Percentiles rank a stretch among this genome's conserved stretches.
Conservation (phyloP, 179 eudicot genomes). For the Drosera spatulata region DNA sequence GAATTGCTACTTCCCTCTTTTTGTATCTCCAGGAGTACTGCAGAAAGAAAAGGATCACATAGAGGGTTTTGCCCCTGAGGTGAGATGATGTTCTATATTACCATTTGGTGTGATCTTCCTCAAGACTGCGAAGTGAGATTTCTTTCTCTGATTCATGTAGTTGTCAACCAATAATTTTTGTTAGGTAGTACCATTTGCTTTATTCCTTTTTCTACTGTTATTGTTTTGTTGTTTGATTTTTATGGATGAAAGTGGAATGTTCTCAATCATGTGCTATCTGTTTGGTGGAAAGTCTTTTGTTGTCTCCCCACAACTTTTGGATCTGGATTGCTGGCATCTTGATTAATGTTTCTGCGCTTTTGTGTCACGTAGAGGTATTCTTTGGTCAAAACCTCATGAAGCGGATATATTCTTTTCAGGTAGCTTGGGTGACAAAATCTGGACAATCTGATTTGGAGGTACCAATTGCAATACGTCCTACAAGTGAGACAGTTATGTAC, state of each 20-base stretch:
- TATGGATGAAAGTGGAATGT: no score
- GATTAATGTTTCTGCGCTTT: neutral
- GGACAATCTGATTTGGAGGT: constrained; percentile 83
- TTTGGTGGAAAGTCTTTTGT: no score
- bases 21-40: constrained; percentile 74
- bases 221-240: no score
- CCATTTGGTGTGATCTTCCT: no score
- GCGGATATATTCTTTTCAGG: constrained; percentile 30
- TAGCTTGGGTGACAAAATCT: constrained; percentile 98
- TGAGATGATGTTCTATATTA: constrained; percentile 7
- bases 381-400: neutral
- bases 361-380: neutral
- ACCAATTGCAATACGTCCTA: constrained; percentile 98
- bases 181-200: neutral
- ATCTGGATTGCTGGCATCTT: neutral
- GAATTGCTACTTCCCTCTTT: constrained; percentile 89
- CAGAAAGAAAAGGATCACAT: constrained; percentile 93
- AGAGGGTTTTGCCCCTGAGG: constrained; percentile 99
- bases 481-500: constrained; percentile 99
- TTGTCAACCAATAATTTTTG: neutral
- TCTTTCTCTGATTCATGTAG: no score
- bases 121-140: no score
- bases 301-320: neutral
- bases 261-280: no score
- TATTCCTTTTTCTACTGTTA: neutral